Conservation (phyloP, 164 flowering plant genomes). For the Chloranthus sessilifolius region DNA sequence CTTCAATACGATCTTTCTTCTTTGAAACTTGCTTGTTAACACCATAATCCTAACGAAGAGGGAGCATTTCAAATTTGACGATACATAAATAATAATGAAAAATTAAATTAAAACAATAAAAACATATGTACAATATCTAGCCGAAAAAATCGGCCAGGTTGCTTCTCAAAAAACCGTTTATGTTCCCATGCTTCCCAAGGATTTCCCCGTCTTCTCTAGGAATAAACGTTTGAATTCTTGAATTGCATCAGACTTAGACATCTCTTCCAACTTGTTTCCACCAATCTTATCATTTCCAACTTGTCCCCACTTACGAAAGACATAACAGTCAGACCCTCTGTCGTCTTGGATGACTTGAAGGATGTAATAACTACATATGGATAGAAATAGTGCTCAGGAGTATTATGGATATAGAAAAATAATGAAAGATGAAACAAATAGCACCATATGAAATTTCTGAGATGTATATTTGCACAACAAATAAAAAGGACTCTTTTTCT, state of each 20-base stretch:
- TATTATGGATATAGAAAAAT: too few relatives aligned
- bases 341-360: slow-evolving; percentile 95
- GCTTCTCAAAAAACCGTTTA: slow-evolving; percentile 66
- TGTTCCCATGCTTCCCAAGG: slow-evolving; percentile 91
- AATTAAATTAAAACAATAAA: slow-evolving; percentile 13
- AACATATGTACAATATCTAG: slow-evolving; percentile 75
- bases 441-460: too few relatives aligned
- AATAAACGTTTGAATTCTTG: slow-evolving; percentile 79
- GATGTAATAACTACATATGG: slow-evolving; percentile 71
- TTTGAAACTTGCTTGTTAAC: slow-evolving; percentile 48
- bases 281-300: slow-evolving; percentile 93
- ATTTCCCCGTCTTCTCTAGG: slow-evolving; percentile 89
- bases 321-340: slow-evolving; percentile 66
- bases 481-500: too few relatives aligned
- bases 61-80: too few relatives aligned
- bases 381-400: slow-evolving; percentile 21
- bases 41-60: slow-evolving; percentile 89
- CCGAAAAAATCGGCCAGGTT: slow-evolving; percentile 89
- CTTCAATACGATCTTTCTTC: slow-evolving; percentile 27
- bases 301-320: slow-evolving; percentile 98
- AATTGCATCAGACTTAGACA: slow-evolving; percentile 77
- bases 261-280: slow-evolving; percentile 66
- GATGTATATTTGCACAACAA: too few relatives aligned
- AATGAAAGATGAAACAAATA: too few relatives aligned
- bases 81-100: too few relatives aligned